Conservation (phyloP, 176 grass and related monocot genomes). For the Pontederia crassipes region DNA sequence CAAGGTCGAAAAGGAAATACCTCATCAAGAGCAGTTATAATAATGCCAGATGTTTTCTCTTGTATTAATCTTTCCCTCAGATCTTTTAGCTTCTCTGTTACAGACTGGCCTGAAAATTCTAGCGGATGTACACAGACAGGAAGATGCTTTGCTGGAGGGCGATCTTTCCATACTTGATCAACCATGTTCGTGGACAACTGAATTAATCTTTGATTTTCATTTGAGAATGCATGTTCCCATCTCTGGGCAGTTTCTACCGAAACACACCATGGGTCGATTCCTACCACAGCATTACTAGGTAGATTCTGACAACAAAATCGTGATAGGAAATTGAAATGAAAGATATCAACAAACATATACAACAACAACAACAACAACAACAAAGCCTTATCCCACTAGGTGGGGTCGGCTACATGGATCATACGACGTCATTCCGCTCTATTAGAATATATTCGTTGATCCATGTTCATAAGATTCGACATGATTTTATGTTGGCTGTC, state of each 20-base stretch:
- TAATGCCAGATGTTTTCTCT: conserved; percentile 52
- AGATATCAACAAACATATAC: neutral
- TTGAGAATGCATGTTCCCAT: conserved; percentile 66
- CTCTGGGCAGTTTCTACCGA: conserved; percentile 62
- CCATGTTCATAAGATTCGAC: too few species aligned
- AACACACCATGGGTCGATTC: conserved; percentile 84
- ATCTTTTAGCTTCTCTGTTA: conserved; percentile 63
- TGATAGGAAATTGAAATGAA: conserved; percentile 7
- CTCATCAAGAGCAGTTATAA: conserved; percentile 86
- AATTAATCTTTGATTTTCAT: conserved; percentile 60
- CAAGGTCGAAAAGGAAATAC: conserved; percentile 19
- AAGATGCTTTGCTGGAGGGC: conserved; percentile 32
- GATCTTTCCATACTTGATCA: conserved; percentile 83
- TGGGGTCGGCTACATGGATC: too few species aligned
- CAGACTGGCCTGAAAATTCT: conserved; percentile 59
- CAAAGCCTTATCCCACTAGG: too few species aligned
- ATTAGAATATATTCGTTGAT: too few species aligned
- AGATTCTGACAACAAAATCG: conserved; percentile 50
- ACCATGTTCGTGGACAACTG: conserved; percentile 73
- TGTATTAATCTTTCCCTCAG: conserved; percentile 53
- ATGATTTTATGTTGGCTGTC: too few species aligned
- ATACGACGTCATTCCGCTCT: too few species aligned
- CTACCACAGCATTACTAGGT: conserved; percentile 49
- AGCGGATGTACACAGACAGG: conserved; percentile 64
- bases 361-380: too few species aligned